Evolutionary conservation across 1,284 basidiomycete genomes (phyloP).

Genomic region (Apiotrichum brassicae): DNA sequence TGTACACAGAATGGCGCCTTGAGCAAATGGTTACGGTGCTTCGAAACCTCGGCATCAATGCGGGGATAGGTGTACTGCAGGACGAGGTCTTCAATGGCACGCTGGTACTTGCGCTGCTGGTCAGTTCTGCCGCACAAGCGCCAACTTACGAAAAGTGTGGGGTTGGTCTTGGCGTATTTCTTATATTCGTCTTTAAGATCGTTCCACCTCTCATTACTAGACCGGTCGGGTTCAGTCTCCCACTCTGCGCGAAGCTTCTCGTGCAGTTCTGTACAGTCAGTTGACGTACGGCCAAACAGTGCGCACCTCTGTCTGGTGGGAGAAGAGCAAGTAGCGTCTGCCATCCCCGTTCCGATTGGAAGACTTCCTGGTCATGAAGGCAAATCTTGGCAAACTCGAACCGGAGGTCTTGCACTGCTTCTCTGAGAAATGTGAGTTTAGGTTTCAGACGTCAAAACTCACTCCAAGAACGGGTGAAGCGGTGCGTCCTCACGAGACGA

Average conservation of each 20-base stretch:
- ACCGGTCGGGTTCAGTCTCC: slow-evolving; percentile 54
- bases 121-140: neutral
- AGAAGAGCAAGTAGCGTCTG: slow-evolving; percentile 68
- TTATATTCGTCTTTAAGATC: slow-evolving; percentile 51
- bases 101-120: slow-evolving; percentile 29
- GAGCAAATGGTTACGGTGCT: slow-evolving; percentile 94
- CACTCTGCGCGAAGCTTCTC: slow-evolving; percentile 57
- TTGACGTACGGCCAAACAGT: neutral
- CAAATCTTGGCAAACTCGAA: slow-evolving; percentile 63
- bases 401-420: slow-evolving; percentile 55
- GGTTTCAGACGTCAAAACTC: slow-evolving; percentile 33
- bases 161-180: neutral
- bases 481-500: slow-evolving; percentile 47
- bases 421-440: slow-evolving; percentile 42
- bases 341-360: slow-evolving; percentile 64
- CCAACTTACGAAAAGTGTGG: neutral
- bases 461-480: slow-evolving; percentile 68
- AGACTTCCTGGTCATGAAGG: slow-evolving; percentile 80
- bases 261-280: slow-evolving; percentile 41
- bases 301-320: slow-evolving; percentile 54
- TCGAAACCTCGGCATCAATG: slow-evolving; percentile 93
- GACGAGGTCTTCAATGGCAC: slow-evolving; percentile 74
- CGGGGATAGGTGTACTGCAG: slow-evolving; percentile 95
- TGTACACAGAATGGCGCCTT: slow-evolving; percentile 97
- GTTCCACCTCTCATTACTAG: slow-evolving; percentile 66